A percentile compares a stretch with the other conserved stretches of the same genome.
phyloP scores from a whole-genome alignment of 129 eudicot species.

The Sambucus nigra region DNA sequence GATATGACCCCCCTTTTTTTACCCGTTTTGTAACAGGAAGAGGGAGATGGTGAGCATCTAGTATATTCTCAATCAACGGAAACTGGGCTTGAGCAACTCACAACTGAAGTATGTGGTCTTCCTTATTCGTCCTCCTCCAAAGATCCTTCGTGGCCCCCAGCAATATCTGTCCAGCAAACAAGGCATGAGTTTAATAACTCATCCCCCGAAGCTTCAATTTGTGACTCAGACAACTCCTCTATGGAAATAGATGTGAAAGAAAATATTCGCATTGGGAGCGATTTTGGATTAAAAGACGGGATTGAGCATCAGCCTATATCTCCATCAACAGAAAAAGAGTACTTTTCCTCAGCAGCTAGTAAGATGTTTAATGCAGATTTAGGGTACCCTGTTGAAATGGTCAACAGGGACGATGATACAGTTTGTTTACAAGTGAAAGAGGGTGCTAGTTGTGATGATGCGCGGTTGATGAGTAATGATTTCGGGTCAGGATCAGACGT shows the following conservation, averaged over 20 bases:
- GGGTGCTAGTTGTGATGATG: conserved; percentile 2
- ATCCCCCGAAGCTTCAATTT: conserved; percentile 20
- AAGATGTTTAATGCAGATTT: conserved; percentile 11
- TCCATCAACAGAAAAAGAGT: conserved; percentile 11
- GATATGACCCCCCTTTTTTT: neutral
- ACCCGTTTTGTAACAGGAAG: conserved; percentile 35
- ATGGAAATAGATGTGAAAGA: conserved; percentile 13
- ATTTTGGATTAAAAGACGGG: no score
- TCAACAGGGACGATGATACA: conserved; percentile 1
- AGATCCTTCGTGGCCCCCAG: conserved; percentile 20
- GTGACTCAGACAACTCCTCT: conserved; percentile 24
- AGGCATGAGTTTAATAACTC: conserved; percentile 10
- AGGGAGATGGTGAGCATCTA: conserved; percentile 29
- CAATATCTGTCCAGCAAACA: conserved; percentile 3
- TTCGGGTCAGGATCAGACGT: conserved; percentile 19
- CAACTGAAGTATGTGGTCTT: conserved; percentile 18
- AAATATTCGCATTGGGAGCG: conserved; percentile 10
- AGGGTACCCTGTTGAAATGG: conserved; percentile 4
- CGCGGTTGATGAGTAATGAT: conserved; percentile 7
- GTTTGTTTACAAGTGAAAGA: conserved; percentile 11
- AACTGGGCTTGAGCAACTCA: conserved; percentile 24
- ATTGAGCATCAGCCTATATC: conserved; percentile 18
- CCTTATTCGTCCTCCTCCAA: conserved; percentile 22
- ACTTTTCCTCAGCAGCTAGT: conserved; percentile 6
- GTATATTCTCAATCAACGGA: conserved; percentile 20